These are phyloP conservation scores for Sporisorium graminicola DNA, from an alignment of 1,284 basidiomycete genomes.

Conservation along the genomic window DNA sequence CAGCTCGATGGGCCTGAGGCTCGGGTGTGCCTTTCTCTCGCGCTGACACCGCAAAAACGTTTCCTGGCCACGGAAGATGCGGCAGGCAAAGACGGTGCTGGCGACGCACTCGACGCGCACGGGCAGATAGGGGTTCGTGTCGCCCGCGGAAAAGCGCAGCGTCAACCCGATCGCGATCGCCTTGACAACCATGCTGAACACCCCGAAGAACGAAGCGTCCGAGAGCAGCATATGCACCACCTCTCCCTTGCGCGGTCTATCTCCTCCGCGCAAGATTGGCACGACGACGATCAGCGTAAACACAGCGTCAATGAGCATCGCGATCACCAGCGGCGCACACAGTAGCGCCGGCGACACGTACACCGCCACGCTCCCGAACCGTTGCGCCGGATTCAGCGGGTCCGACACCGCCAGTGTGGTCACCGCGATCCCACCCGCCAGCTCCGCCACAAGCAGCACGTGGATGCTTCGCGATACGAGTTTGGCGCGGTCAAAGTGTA, in stretches of 20 bases:
- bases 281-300: slow-evolving; percentile 28
- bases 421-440: slow-evolving; percentile 4
- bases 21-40: slow-evolving; percentile 20
- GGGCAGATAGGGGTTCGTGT: slow-evolving; percentile 21
- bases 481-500: slow-evolving; percentile 23
- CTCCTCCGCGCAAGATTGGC: slow-evolving; percentile 6
- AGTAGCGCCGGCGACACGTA: slow-evolving; percentile 24
- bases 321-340: slow-evolving; percentile 14
- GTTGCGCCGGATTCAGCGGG: not conserved
- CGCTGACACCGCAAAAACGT: slow-evolving; percentile 9
- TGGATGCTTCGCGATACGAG: slow-evolving; percentile 13
- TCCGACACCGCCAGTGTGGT: slow-evolving; percentile 1
- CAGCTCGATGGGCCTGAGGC: slow-evolving; percentile 11
- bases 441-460: slow-evolving; percentile 7
- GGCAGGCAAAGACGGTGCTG: slow-evolving; percentile 34
- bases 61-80: slow-evolving; percentile 40
- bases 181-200: slow-evolving; percentile 23
- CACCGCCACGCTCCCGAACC: not conserved
- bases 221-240: slow-evolving; percentile 26
- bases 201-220: slow-evolving; percentile 34
- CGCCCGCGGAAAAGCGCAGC: not conserved
- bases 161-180: slow-evolving; percentile 9
- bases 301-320: slow-evolving; percentile 22
- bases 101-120: slow-evolving; percentile 21
- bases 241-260: slow-evolving; percentile 14